A percentile compares a stretch with the other conserved stretches of the same genome.
These are phyloP conservation scores for Kodamaea alishanica DNA, from an alignment of 1,139 yeast species.

Conservation along the genomic window DNA sequence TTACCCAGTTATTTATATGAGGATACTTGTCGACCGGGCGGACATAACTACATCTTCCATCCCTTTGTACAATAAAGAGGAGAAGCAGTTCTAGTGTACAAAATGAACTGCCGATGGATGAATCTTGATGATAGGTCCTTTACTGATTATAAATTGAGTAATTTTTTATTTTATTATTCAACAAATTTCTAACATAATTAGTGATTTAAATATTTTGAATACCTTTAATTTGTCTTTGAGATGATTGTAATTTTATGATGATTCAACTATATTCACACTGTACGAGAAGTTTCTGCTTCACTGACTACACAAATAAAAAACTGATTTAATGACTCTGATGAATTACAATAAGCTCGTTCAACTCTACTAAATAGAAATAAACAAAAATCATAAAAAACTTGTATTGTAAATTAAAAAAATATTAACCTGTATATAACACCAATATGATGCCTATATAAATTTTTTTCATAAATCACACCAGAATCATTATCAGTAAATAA, in stretches of 20 bases:
- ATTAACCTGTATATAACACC: no score
- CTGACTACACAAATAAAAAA: conserved; percentile 52
- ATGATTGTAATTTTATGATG: conserved; percentile 37
- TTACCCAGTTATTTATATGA: conserved; percentile 32
- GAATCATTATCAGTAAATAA: no score
- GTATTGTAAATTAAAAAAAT: no score
- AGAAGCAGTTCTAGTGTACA: conserved; percentile 68
- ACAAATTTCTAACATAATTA: conserved; percentile 9
- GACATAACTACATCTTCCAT: conserved; percentile 54
- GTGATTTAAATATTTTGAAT: conserved; percentile 15
- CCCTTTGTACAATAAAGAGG: conserved; percentile 54
- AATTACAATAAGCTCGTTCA: background rate
- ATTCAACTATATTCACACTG: conserved; percentile 61
- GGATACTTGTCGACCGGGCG: conserved; percentile 77
- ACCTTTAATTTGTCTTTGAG: conserved; percentile 9
- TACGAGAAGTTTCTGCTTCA: conserved; percentile 49
- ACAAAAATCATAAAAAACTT: background rate
- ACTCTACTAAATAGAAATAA: background rate
- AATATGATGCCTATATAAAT: no score
- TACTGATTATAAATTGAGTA: conserved; percentile 22
- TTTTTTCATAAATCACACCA: no score
- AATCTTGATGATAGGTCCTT: conserved; percentile 69
- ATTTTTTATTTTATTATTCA: background rate
- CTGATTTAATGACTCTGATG: conserved; percentile 82
- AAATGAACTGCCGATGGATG: conserved; percentile 49